These are phyloP conservation scores for Mycena venus DNA, from an alignment of 768 basidiomycete species.

Conservation along the genomic window DNA sequence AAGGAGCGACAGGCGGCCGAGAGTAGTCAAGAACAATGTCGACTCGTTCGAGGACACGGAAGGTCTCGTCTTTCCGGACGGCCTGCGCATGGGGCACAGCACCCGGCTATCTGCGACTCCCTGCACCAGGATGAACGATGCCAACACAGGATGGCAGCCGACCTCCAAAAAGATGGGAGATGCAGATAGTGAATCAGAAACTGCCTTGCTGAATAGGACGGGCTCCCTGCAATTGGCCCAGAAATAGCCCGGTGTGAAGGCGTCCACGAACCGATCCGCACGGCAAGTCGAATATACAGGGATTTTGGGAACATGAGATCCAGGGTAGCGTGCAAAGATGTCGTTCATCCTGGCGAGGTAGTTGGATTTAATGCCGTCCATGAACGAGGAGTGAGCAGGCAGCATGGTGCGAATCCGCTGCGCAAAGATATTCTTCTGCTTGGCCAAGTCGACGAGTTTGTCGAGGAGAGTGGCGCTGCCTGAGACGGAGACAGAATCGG, in stretches of 20 bases:
- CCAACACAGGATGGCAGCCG: conserved; percentile 20
- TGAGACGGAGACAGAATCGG: conserved; percentile 44
- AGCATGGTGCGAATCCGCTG: conserved; percentile 41
- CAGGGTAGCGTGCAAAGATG: conserved; percentile 25
- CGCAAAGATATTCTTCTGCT: conserved; percentile 38
- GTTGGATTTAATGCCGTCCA: conserved; percentile 40
- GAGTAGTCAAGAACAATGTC: conserved; percentile 16
- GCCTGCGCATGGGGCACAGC: conserved; percentile 19
- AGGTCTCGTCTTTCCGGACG: conserved; percentile 11
- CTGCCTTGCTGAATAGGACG: conserved; percentile 19
- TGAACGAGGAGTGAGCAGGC: conserved; percentile 46
- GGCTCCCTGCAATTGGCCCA: conserved; percentile 25
- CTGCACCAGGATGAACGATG: conserved; percentile 5
- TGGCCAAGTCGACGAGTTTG: conserved; percentile 37
- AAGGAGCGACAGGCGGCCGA: conserved; percentile 25
- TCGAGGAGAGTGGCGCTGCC: conserved; percentile 37
- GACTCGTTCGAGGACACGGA: conserved; percentile 7
- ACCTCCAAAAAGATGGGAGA: conserved; percentile 17
- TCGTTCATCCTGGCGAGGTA: conserved; percentile 18
- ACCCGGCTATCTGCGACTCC: conserved; percentile 4
- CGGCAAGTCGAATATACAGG: conserved; percentile 23
- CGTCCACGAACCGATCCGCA: background rate
- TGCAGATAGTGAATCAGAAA: conserved; percentile 8
- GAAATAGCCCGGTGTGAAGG: conserved; percentile 14
- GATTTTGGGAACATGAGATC: conserved; percentile 12